Base-by-base conservation (phyloP, 2,329 filamentous ascomycete genomes). In the Epichloe sp. region DNA sequence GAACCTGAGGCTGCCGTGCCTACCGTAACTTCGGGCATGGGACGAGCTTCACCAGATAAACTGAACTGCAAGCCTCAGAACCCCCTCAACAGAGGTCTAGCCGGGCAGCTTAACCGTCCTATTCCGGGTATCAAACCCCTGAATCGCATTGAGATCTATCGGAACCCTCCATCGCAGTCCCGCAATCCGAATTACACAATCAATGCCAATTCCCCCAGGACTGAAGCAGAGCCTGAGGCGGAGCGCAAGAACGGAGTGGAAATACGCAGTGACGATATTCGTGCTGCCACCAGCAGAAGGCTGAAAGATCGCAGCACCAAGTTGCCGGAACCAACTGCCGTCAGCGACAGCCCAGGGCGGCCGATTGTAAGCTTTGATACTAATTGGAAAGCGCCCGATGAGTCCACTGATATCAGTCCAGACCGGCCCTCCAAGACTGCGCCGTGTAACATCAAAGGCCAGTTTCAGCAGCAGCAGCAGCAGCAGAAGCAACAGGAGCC, bases 341-440 rank as follows among this genome's bases (percentile, higher is more conserved):
- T 97, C 68, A 96, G 89, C 71, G 86, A 96, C 71, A 86, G 79
- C 63, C 85, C 86, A 60, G 88, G 88, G 60, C 82, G 91, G 64
- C 91, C 91, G 56, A 97, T 97, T 74, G 91, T 97, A 76, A 97
- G 91, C 77, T 97, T 97, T 76, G 80, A 95, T 70, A 79, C 79
- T 62, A 79, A 85, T 65, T 95, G 88, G 83, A 85, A 82, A 74
- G 78, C 82, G 63, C 79, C 78, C 65, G 82, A 86, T 65, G 74
- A 78, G 73, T 74, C 73, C 68, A 76, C 85, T 76, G 84, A 88
- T 80, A 69, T 79, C 72, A 85, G 58, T 62, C 65, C 67, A 71
- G 68, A 76, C 57, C 61, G 59, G 59, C 59, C 62, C 56, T 54
- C 53, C 58, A 59, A 60, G 61, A 57, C 63, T 61, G 51, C 54